Evolutionary conservation across 805 yeast species (phyloP), one percentile per base, ranked within the genome.

Genomic region (Candida qinlingensis): DNA sequence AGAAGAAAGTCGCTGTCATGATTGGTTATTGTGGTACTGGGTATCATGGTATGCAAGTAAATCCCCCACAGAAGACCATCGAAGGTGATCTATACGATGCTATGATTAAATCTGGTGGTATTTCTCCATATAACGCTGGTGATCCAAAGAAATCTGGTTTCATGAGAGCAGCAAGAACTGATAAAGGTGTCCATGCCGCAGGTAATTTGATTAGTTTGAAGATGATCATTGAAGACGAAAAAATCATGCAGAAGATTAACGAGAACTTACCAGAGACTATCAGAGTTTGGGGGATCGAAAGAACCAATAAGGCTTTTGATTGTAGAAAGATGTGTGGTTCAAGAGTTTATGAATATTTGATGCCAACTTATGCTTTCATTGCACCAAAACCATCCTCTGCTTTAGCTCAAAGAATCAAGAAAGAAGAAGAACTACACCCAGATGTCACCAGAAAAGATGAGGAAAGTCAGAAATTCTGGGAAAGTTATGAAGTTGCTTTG

Each of bases 161-260:
- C 62, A 84, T 83, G 87, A 75, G 94, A 66, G 88, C 91, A 45
- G 92, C 92, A 5, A 75, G 92, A 69, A 85, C 92, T 4, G 98
- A 91, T 66, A 92, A 92, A 67, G 98, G 97, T 52, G 98, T 91
- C 27, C 98, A 91, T 68, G 97, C 98, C 10, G 96, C 97, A 2
- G 97, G 97, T 30, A 91, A 91, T 64, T 89, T 90, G 26, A 78
- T 92, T 40, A 85, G 95, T 12, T 72, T 86, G 57, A 91, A 91
- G 64, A 69, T 91, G 74, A 87, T 88, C 58, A 75, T 88, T 46
- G 96, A 89, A 62, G 96, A 91, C 59, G 80, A 75, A 11, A 84
- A 88, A 47, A 76, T 89, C 45, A 34, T 58, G 5, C 73, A 75
- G 41, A 87, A 83, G 64, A 84, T 94, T 67, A 94, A 94, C 66